These are phyloP conservation scores for Colletotrichum euphorbiae DNA, from an alignment of 2,329 filamentous ascomycete genomes.

Conservation along the genomic window DNA sequence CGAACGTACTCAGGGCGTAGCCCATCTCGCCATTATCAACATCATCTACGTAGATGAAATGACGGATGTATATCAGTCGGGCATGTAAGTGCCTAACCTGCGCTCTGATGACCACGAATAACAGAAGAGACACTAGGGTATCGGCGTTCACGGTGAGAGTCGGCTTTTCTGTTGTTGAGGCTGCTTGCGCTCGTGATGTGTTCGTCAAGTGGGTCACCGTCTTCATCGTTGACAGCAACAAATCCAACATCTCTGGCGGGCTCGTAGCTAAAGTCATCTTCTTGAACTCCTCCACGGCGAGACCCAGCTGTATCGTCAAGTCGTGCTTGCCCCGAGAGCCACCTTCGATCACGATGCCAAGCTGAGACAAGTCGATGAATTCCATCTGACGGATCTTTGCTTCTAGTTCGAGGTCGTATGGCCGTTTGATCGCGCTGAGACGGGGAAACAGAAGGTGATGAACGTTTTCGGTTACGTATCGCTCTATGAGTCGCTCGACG, in stretches of 20 bases:
- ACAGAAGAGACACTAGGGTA: conserved; percentile 88
- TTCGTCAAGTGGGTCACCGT: conserved; percentile 78
- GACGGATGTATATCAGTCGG: conserved; percentile 91
- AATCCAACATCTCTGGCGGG: conserved; percentile 89
- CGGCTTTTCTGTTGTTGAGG: conserved; percentile 61
- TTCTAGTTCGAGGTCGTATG: conserved; percentile 89
- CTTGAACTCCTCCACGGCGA: conserved; percentile 88
- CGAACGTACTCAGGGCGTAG: conserved; percentile 94
- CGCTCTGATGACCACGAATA: conserved; percentile 92
- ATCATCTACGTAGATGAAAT: conserved; percentile 98
- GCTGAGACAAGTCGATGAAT: conserved; percentile 91
- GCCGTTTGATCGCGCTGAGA: conserved; percentile 79
- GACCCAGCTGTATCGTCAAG: conserved; percentile 79
- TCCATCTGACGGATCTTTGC: conserved; percentile 93
- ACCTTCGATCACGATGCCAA: conserved; percentile 87
- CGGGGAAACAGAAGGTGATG: conserved; percentile 90
- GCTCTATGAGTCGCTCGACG: conserved; percentile 93
- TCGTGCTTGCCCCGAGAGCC: conserved; percentile 84
- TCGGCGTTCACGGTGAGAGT: conserved; percentile 81
- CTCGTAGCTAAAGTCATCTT: conserved; percentile 82
- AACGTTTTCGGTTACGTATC: conserved; percentile 92
- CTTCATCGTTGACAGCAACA: conserved; percentile 84
- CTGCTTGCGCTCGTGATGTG: conserved; percentile 55
- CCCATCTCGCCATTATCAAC: conserved; percentile 96
- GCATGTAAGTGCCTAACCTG: conserved; percentile 90